Evolutionary conservation across 202 grass and related monocot species (phyloP), one percentile per base, ranked within the genome.

Genomic region (Saccharum hybrid): DNA sequence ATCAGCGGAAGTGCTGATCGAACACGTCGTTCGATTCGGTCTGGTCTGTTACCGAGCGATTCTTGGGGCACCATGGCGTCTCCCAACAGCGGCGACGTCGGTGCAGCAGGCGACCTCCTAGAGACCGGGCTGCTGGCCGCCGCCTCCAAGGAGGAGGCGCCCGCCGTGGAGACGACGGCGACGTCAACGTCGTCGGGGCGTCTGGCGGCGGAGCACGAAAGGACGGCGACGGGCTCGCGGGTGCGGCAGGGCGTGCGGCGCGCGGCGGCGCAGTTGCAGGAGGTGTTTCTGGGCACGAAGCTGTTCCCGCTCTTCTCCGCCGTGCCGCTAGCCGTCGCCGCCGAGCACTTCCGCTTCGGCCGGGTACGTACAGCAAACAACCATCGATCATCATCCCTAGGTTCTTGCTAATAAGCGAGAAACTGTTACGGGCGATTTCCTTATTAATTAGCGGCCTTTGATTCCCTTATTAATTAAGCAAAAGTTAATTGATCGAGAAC

Each of bases 281-380:
- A 86, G 79, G 87, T 94, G 33, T 80, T 94, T 57, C 82, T 92
- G 4, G 89, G 90, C 28, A 90, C 90, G 60, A 90, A 83, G 79
- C 71, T 94, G 38, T 94, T 78, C 83, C 90, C 92, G 45, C 92
- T 94, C 75, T 90, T 92, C 79, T 36, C 43, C 28, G 82, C 83
- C 71, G 87, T 90, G 28, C 87, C 90, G 48, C 79, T 94, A 56
- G 87, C 93, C 82, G 51, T 90, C 51, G 90, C 76, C 33, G 93
- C 88, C 30, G 64, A 88, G 33, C 81, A 51, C 19, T 82, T 72
- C 77, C 34, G 18, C 31, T 45, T 90, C 9, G 87, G 76, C 62
- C 81, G 65, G 63, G 93, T 94, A 78, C 77, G 82, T 68, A 10
- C 7, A 22, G 2, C n/a, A 23, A 54, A 8, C 16, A 19, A 54